A percentile compares a stretch with the other conserved stretches of the same genome.
phyloP scores from a whole-genome alignment of 306 rosid genomes.

The Benincasa hispida region DNA sequence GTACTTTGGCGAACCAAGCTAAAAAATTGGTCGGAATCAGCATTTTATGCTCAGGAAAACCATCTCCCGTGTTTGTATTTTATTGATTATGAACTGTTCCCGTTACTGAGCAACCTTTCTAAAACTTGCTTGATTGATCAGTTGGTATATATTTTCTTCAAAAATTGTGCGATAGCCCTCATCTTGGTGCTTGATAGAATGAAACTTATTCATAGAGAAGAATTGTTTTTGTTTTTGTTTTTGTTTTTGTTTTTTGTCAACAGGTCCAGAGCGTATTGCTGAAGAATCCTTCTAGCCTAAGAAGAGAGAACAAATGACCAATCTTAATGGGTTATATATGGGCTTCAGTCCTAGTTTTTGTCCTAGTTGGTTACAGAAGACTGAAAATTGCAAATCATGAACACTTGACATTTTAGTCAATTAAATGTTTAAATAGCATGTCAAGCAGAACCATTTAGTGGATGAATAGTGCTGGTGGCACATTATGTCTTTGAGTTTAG shows the following conservation, averaged over 20 bases:
- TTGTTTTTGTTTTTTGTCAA: neutral
- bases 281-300: neutral
- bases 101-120: neutral
- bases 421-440: no score
- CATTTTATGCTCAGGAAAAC: neutral
- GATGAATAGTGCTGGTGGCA: no score
- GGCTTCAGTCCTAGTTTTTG: neutral
- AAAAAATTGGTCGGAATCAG: neutral
- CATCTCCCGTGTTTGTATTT: neutral
- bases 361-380: no score
- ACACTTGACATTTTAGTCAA: no score
- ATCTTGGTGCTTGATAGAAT: neutral
- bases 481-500: no score
- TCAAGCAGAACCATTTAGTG: no score
- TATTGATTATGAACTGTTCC: neutral
- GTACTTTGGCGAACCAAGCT: neutral
- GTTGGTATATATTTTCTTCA: neutral
- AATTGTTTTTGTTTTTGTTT: no score
- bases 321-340: neutral
- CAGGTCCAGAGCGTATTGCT: neutral
- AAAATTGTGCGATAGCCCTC: neutral
- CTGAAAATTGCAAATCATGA: no score
- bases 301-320: neutral
- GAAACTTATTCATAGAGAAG: no score
- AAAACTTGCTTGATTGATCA: neutral